Conservation (phyloP, 148 eudicot species). For the Salicornia ramosissima region DNA sequence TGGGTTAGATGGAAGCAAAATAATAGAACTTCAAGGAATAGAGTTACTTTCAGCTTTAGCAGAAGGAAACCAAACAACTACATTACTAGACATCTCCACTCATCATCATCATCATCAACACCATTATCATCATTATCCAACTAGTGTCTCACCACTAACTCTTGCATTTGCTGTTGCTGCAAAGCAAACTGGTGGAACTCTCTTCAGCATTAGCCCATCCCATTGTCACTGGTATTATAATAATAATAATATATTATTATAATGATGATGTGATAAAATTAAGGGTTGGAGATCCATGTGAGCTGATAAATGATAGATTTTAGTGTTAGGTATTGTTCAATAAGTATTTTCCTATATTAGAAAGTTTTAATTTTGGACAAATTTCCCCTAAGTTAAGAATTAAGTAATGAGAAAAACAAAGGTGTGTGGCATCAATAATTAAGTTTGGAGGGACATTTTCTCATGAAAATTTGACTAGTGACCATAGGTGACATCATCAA, state of each 20-base stretch:
- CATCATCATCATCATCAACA: not conserved
- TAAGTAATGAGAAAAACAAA: too few species aligned
- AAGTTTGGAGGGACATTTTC: too few species aligned
- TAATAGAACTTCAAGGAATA: slow-evolving; percentile 21
- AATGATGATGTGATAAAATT: slow-evolving; percentile 13
- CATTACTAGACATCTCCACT: slow-evolving; percentile 20
- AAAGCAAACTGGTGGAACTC: slow-evolving; percentile 28
- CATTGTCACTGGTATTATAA: too few species aligned
- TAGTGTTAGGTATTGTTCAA: too few species aligned
- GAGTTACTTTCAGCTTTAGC: slow-evolving; percentile 38
- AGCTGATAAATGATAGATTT: slow-evolving; percentile 7
- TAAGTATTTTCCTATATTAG: slow-evolving; percentile 25
- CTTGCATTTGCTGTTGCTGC: slow-evolving; percentile 28
- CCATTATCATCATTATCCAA: too few species aligned
- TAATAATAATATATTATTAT: not conserved
- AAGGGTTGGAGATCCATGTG: slow-evolving; percentile 27
- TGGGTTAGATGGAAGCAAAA: not conserved
- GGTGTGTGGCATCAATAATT: too few species aligned
- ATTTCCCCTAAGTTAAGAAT: too few species aligned
- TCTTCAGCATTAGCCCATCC: slow-evolving; percentile 25
- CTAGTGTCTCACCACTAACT: slow-evolving; percentile 19
- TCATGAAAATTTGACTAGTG: too few species aligned
- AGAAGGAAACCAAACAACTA: slow-evolving; percentile 33
- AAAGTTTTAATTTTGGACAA: slow-evolving; percentile 11
- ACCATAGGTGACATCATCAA: too few species aligned